A percentile compares a stretch with the other conserved stretches of the same genome.
Evolutionary conservation across 2,329 filamentous ascomycete genomes (phyloP).

Genomic region (Macrophomina tecta): DNA sequence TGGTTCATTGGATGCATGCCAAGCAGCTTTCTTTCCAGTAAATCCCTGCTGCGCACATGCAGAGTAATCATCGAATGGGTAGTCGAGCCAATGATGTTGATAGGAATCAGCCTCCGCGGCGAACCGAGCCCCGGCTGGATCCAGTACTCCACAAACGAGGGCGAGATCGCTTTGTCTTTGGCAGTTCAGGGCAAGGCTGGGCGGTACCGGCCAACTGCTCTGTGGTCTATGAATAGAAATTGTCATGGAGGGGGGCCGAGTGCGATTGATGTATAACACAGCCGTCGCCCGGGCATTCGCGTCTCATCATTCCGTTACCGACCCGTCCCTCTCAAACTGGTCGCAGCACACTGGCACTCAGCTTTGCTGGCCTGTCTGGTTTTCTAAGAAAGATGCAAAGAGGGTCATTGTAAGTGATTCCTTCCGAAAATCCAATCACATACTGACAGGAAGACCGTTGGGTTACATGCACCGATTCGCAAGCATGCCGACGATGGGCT

Average conservation of each 20-base stretch:
- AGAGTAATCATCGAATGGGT: not conserved
- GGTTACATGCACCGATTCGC: not conserved
- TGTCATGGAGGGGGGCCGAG: not conserved
- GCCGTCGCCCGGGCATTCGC: not conserved
- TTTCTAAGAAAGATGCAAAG: not conserved
- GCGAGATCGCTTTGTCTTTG: not conserved
- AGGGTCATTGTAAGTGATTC: not conserved
- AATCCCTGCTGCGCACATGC: not conserved
- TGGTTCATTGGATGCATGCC: not conserved
- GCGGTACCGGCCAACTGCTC: not conserved
- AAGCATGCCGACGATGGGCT: not conserved
- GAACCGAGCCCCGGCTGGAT: not conserved
- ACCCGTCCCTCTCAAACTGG: not conserved
- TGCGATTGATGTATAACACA: slow-evolving; percentile 9
- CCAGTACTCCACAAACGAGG: not conserved
- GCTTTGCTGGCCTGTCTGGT: not conserved
- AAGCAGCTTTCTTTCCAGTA: not conserved
- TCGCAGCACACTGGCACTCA: not conserved
- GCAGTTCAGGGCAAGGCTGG: not conserved
- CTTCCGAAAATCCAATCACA: not conserved
- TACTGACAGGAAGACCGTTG: not conserved
- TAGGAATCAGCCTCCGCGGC: not conserved
- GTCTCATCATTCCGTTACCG: not conserved
- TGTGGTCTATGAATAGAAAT: not conserved
- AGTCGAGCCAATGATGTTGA: not conserved